Base-by-base conservation (phyloP, 257 asterid species). In the Anisodus tanguticus region DNA sequence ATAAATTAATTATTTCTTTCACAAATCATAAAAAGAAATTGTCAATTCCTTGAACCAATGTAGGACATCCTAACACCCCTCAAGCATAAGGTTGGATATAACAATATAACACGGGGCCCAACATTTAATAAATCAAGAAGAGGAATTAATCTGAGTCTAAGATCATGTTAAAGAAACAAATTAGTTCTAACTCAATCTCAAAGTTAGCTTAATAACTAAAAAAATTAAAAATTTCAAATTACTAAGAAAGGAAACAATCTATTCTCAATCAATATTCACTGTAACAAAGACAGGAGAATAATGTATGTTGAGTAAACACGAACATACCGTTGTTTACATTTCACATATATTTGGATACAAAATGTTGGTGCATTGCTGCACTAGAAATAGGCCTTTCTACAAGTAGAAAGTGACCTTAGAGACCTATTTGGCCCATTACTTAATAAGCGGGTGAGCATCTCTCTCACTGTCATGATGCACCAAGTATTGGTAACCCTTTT, bases 401-500 rank as follows among this genome's bases (percentile, higher is more conserved):
- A 83, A 60, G 77, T 79, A 67, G 87, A 86, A n/a, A 80, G 86
- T 84, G 88, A 85, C 84, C 17, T 60, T 51, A 78, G 83, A 63
- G 89, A 74, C 84, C 82, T 62, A 57, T 59, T 45, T 58, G 85
- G 81, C 68, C 89, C 82, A 60, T 85, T 17, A n/a, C 69, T 49
- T 59, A 78, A 64, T 55, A 64, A 86, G 90, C 86, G 90, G 88
- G 70, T 47, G 70, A 9, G 89, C 89, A 86, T 88, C 86, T 84
- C 82, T 69, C 53, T 58, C 45, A 80, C 39, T 26, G 81, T 51
- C 81, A 51, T 13, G 62, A 76, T 13, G 59, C 81, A 76, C 45
- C 17, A 5, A 76, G 47, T 76, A 76, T 51, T 6, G 19, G 43
- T 74, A 49, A 49, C 45, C 10, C 15, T 63, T 16, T 26, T 22